Base-by-base conservation (phyloP, 352 stramenopile genomes). In the Globisporangium barbulae region DNA sequence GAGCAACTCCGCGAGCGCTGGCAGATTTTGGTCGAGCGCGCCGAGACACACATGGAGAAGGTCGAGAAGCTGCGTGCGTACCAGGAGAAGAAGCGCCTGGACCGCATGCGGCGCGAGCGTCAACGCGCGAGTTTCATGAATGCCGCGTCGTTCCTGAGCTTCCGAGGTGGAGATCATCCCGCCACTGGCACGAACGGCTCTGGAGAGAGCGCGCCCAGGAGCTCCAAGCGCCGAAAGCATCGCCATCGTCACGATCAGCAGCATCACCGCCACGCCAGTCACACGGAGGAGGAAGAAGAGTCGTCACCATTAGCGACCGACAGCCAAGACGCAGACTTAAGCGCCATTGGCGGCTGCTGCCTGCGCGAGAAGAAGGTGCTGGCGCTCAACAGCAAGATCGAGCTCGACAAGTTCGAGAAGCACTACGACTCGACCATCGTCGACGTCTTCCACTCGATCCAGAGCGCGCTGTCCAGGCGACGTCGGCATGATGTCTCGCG, bases 361-460 rank as follows among this genome's bases (percentile, higher is more conserved):
- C 47, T 78, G 17, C 77, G 76, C 33, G 81, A 90, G 62, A 72
- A 81, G 64, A 85, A 87, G 50, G 73, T 90, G 30, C 42, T 90
- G 22, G 69, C 63, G 45, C 66, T 90, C 15, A 77, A 88, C 61
- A 69, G 61, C 52, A 71, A 83, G 58, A 83, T 90, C 57, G 63
- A 76, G 50, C 48, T 81, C 31, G 81, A 79, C 60, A 63, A 55
- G 25, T 87, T 86, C 53, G 74, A 84, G 60, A 84, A 83, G 61
- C 77, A 85, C 68, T 85, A 85, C 64, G 75, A 85, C 65, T 79
- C 77, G 30, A 85, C 71, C 30, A 85, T 90, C 41, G 74, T 72
- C 12, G 81, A 88, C 31, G 68, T 88, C 4, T 85, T 88, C 55
- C 67, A 76, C 57, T 74, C 70, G 30, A 71, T 90, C 44, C 72